Evolutionary conservation across 169 alveolate species (phyloP).

Genomic region (Cryptosporidium canis): DNA sequence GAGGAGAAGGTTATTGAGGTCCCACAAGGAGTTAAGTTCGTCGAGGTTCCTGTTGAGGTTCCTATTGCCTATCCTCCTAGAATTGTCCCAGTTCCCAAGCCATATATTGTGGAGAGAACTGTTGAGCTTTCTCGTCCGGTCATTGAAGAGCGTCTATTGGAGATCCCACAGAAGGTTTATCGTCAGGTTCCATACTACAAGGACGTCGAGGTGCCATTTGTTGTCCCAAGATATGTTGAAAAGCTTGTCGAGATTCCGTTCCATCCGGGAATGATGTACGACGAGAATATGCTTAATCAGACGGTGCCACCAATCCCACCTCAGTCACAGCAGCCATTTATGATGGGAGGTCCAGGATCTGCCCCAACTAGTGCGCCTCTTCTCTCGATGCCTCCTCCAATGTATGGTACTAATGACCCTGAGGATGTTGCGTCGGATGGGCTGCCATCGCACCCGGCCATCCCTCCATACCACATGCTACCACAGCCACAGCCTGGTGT

Average conservation of each 20-base stretch:
- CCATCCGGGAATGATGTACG: slow-evolving; percentile 79
- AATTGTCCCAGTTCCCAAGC: slow-evolving; percentile 83
- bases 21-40: slow-evolving; percentile 87
- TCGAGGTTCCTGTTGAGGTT: slow-evolving; percentile 87
- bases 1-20: slow-evolving; percentile 86
- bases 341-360: slow-evolving; percentile 58
- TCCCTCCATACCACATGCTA: slow-evolving; percentile 71
- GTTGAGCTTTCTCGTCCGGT: slow-evolving; percentile 84
- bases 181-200: slow-evolving; percentile 84
- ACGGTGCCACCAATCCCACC: slow-evolving; percentile 66
- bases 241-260: slow-evolving; percentile 84
- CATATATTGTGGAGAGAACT: slow-evolving; percentile 83
- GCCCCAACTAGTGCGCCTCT: slow-evolving; percentile 72
- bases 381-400: slow-evolving; percentile 69
- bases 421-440: slow-evolving; percentile 68
- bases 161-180: slow-evolving; percentile 85
- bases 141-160: slow-evolving; percentile 79
- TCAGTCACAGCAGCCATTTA: slow-evolving; percentile 38
- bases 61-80: slow-evolving; percentile 88
- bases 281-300: slow-evolving; percentile 49
- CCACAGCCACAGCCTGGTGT: slow-evolving; percentile 69
- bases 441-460: slow-evolving; percentile 69
- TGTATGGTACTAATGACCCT: slow-evolving; percentile 55
- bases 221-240: slow-evolving; percentile 86
- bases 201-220: slow-evolving; percentile 86